Conservation (phyloP, 306 rosid species). For the Gastrolobium bilobum region DNA sequence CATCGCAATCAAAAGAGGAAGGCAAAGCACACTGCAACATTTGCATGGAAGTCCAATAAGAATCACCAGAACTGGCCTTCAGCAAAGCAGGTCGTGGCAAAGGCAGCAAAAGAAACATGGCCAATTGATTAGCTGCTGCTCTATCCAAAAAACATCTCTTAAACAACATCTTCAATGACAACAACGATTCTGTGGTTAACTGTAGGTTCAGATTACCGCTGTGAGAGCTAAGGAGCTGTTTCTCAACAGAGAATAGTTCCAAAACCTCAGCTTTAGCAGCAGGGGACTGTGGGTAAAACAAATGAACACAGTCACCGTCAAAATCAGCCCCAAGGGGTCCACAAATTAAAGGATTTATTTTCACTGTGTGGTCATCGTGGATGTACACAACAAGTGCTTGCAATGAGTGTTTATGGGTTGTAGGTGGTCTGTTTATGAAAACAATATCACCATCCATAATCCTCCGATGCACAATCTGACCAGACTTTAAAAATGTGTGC, state of each 20-base stretch:
- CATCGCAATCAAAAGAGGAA: constrained; percentile 63
- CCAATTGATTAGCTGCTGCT: constrained; percentile 74
- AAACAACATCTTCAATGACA: constrained; percentile 77
- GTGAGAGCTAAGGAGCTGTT: constrained; percentile 93
- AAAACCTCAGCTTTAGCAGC: constrained; percentile 94
- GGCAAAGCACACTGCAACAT: constrained; percentile 84
- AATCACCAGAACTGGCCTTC: constrained; percentile 56
- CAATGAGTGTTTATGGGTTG: constrained; percentile 92
- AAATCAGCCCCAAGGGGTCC: constrained; percentile 96
- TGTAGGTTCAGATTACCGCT: constrained; percentile 89
- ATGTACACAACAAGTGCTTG: constrained; percentile 91
- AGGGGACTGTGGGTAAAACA: constrained; percentile 93
- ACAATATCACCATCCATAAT: constrained; percentile 97
- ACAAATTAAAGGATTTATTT: constrained; percentile 94
- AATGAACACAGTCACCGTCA: constrained; percentile 93
- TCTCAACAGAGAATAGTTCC: constrained; percentile 89
- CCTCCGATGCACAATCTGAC: constrained; percentile 88
- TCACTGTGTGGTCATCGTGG: constrained; percentile 89
- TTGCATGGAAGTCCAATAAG: constrained; percentile 87
- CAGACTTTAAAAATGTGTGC: constrained; percentile 74
- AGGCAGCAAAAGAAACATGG: constrained; percentile 74
- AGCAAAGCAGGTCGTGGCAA: constrained; percentile 76
- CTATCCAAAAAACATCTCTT: constrained; percentile 60
- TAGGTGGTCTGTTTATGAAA: constrained; percentile 92
- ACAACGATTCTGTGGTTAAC: constrained; percentile 69